Conservation (phyloP, 176 grass and related monocot species). For the Otatea glauca region DNA sequence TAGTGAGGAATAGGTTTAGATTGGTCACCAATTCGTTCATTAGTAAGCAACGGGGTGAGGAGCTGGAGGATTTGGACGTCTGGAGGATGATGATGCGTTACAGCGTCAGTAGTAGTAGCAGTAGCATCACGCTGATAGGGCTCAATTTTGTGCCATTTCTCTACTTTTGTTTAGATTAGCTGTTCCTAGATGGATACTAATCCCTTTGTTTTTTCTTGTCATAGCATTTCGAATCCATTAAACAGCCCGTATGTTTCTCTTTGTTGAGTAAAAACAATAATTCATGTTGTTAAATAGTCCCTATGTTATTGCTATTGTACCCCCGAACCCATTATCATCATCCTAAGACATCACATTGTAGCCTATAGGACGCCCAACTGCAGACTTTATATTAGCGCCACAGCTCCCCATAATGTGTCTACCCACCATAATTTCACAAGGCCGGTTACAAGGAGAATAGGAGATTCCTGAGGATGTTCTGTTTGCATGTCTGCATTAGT, state of each 20-base stretch:
- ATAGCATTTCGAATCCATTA: neutral
- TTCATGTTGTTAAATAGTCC: neutral
- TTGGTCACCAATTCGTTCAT: neutral
- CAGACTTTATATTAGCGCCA: neutral
- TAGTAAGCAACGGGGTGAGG: neutral
- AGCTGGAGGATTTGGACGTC: slow-evolving; percentile 28
- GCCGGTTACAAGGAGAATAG: neutral
- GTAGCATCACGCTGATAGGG: neutral
- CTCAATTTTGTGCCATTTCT: neutral
- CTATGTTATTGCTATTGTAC: neutral
- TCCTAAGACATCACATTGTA: slow-evolving; percentile 2
- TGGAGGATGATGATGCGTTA: neutral
- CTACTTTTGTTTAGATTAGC: neutral
- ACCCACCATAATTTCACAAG: neutral
- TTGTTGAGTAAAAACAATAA: neutral
- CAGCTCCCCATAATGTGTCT: neutral
- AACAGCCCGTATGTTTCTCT: neutral
- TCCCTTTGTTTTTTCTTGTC: neutral
- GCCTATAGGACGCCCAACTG: neutral
- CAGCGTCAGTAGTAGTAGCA: too few species aligned
- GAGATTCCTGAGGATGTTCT: neutral
- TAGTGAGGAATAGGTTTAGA: neutral
- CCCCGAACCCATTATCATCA: neutral
- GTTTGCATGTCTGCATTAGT: neutral
- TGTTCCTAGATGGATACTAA: neutral